Evolutionary conservation across 208 protist species (phyloP), one percentile per base, ranked within the genome.

Genomic region (Sergeia podlipaevii): DNA sequence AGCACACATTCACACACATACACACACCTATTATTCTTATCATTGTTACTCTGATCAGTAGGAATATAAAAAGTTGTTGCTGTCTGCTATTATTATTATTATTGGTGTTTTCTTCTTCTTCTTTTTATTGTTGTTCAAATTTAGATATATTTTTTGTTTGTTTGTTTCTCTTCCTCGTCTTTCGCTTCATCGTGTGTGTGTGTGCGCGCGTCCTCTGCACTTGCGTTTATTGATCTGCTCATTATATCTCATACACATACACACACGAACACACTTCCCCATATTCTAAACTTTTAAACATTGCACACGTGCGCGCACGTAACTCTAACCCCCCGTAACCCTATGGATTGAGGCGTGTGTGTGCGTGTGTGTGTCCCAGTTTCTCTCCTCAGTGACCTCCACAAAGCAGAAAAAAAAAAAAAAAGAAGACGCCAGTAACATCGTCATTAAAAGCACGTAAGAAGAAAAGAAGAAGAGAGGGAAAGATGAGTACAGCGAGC

Each of bases 11-110:
- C 5, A 17, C 2, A 1, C 6, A 32, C 23, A 51, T 20, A 0
- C 13, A 46, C 15, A 21, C 11, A 46, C 26, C 26, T 52, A 52
- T 23, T 17, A 52, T 27, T 34, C 15, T 36, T 71, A 85, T n/a
- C 64, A 68, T 21, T 92, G 85, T 48, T 79, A 82, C 34, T 65
- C 72, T 6, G 44, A 42, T 1, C 75, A 69, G 8, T 23, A 73
- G 30, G 57, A 51, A 29, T 92, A 89, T 8, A 41, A 37, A 42
- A 20, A 23, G 38, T 10, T 46, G 44, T 60, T 48, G 43, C 54
- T 54, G 32, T 34, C 10, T 60, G 6, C 49, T 54, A 3, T 28
- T 41, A 3, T 46, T 27, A 24, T 38, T 54, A 21, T 41, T 52
- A 15, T 49, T 60, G 17, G 49, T 27, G 51, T 18, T 53, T 24